These are phyloP conservation scores for Closterium sp. DNA, from an alignment of 139 green algal species.

Conservation along the genomic window DNA sequence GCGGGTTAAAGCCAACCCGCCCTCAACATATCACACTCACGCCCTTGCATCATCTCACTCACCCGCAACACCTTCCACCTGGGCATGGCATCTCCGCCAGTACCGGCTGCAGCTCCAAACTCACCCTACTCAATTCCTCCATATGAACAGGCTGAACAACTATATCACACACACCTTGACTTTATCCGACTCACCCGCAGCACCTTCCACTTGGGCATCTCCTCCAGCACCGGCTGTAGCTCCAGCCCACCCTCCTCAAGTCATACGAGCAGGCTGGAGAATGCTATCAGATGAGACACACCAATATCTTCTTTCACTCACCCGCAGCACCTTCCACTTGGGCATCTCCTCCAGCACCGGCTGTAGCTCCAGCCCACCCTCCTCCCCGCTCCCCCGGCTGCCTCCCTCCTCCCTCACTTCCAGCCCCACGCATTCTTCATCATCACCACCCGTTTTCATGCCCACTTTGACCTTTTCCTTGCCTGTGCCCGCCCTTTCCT, in stretches of 20 bases:
- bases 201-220: constrained; percentile 35
- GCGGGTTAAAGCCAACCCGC: too few relatives aligned
- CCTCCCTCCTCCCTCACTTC: background rate
- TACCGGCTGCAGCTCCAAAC: too few relatives aligned
- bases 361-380: constrained; percentile 9
- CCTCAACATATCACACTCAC: too few relatives aligned
- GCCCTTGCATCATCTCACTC: too few relatives aligned
- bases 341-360: constrained; percentile 41
- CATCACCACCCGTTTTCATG: background rate
- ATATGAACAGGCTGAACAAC: too few relatives aligned
- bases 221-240: constrained; percentile 32
- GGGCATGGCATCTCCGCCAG: too few relatives aligned
- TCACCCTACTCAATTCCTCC: too few relatives aligned
- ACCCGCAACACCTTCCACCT: too few relatives aligned
- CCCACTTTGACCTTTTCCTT: background rate
- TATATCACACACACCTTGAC: too few relatives aligned
- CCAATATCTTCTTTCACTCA: too few relatives aligned
- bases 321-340: constrained; percentile 22
- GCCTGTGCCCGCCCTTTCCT: background rate
- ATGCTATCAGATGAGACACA: too few relatives aligned
- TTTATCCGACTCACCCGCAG: constrained; percentile 22
- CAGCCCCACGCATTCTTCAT: background rate
- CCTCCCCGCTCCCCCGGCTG: background rate
- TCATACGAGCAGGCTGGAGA: too few relatives aligned
- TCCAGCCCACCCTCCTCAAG: background rate